Evolutionary conservation across 371 early-diverging fungal genomes (phyloP).

Genomic region (Umbelopsis sp.): DNA sequence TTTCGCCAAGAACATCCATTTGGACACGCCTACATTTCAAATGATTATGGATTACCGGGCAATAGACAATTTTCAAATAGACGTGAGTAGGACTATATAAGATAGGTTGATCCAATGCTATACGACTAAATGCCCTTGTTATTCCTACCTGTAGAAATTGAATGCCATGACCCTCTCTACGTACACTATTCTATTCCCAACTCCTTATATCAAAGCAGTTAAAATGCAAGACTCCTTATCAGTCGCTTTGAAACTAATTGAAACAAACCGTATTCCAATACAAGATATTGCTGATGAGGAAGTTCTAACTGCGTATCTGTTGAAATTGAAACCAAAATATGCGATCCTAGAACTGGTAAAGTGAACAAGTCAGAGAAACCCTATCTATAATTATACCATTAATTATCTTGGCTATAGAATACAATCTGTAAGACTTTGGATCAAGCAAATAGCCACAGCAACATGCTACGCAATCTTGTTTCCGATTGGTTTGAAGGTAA

Average conservation of each 20-base stretch:
- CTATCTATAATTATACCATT: background rate
- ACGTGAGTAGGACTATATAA: background rate
- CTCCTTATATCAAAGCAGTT: background rate
- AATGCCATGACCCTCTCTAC: background rate
- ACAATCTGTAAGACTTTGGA: background rate
- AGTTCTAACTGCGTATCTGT: background rate
- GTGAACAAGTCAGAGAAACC: too few relatives aligned
- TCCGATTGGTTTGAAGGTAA: conserved; percentile 8
- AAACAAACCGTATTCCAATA: background rate
- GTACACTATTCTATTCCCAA: background rate
- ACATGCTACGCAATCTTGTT: background rate
- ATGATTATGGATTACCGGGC: background rate
- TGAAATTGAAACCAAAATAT: background rate
- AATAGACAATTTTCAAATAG: background rate
- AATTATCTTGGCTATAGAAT: background rate
- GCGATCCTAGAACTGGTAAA: background rate
- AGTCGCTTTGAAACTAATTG: background rate
- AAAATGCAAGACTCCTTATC: background rate
- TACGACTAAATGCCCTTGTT: background rate
- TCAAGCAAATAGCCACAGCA: background rate
- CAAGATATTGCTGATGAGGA: background rate
- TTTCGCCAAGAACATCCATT: background rate
- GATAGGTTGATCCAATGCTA: background rate
- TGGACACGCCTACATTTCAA: background rate
- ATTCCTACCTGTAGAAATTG: background rate